Percentiles rank a stretch among this genome's conserved stretches.
These are phyloP conservation scores for Vachellia pachyceras DNA, from an alignment of 306 rosid genomes.

Conservation along the genomic window DNA sequence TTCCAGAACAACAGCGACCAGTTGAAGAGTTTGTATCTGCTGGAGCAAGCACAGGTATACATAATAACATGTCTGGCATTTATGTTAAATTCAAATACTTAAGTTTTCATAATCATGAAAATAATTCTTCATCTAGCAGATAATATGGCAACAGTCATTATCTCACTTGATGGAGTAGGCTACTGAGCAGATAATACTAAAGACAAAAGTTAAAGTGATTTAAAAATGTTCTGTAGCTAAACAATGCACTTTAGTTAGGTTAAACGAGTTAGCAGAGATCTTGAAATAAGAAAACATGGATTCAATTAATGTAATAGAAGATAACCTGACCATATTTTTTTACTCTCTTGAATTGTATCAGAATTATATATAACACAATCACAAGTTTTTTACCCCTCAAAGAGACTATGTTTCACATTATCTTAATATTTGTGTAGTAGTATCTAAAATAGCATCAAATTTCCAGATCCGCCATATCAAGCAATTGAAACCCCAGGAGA, in stretches of 20 bases:
- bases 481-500: not conserved
- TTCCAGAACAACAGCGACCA: not conserved
- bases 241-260: not conserved
- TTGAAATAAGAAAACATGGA: not conserved
- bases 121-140: not conserved
- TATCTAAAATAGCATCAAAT: not conserved
- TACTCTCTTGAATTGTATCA: not conserved
- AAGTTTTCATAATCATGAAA: not conserved
- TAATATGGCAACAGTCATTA: no score
- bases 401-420: not conserved
- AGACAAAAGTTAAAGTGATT: not conserved
- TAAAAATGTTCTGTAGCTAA: not conserved
- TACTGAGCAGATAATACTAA: not conserved
- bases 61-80: no score
- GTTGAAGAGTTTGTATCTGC: not conserved
- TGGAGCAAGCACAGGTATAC: conserved; percentile 12
- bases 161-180: no score
- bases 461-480: conserved; percentile 18
- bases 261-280: not conserved
- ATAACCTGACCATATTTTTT: not conserved
- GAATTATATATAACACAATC: not conserved
- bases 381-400: not conserved
- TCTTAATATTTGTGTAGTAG: conserved; percentile 29
- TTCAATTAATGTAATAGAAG: not conserved
- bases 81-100: no score